Base-by-base conservation (phyloP, 768 basidiomycete genomes). In the Leccinum boreale region DNA sequence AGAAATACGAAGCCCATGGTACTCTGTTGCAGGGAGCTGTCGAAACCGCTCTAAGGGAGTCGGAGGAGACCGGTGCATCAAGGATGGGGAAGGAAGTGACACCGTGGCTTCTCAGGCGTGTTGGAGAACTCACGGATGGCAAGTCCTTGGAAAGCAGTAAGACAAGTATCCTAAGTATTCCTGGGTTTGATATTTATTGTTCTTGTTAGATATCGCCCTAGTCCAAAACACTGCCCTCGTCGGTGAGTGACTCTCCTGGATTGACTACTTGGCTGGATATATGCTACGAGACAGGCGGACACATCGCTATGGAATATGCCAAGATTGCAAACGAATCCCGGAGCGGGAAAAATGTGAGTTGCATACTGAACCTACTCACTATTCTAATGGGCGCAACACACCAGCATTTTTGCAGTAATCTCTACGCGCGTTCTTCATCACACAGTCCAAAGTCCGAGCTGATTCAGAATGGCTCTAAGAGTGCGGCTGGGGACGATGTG, bases 51-150 rank as follows among this genome's bases (percentile, higher is more conserved):
- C 81, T 99, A 5, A 68, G 70, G 14, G 96, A 99, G 73, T 89
- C 91, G 4, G 87, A 91, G 60, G 80, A 82, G 57, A 88, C 87
- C 61, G 93, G 94, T 2, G 76, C 96, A 48, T 88, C 82, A 65
- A 84, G 78, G 64, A 77, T 79, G 17, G 97, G 97, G 3, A 98
- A 97, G 65, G 90, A 93, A 58, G 94, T 83, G 6, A 99, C 97
- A 1, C 97, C 97, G 7, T 98, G 96, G 96, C 77, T 99, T 10
- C 77, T 99, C 29, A 78, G 80, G 46, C 85, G 96, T 29, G 86
- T 98, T 2, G 81, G 81, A 15, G 89, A 96, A 69, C 77, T 98
- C 50, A 93, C 90, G 0, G 67, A 81, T 31, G 93, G 93, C 2
- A 78, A 78, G 59, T 93, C 92, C 5, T 74, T 97, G 52, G 75